Base-by-base conservation (phyloP, 2,329 filamentous ascomycete genomes). In the Aspergillus pseudoterreus region DNA sequence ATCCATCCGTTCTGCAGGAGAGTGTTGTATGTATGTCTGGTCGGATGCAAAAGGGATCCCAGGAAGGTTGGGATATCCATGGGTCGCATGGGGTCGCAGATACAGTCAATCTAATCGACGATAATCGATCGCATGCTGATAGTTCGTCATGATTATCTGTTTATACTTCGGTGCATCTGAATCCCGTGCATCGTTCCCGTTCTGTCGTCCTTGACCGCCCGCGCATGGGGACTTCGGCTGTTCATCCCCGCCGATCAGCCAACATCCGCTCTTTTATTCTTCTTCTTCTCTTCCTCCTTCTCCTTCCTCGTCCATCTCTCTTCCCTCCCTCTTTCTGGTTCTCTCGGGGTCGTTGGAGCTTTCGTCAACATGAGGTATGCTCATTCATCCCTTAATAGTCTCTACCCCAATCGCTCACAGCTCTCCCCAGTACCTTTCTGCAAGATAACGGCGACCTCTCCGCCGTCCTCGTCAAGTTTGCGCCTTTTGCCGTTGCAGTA, bases 401-500 rank as follows among this genome's bases (percentile, higher is more conserved):
- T 42, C 39, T 12, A 42, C 2, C 39, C 35, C 17, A 43, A 15
- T 41, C 19, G 22, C 50, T 50, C 14, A 46, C 53, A 12, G 15
- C 39, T 12, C 39, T 17, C 14, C 47, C 32, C 54, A 67, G 64
- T 58, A 57, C 63, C 56, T 55, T 66, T 50, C 71, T 71, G 30
- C 56, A 63, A 45, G 65, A 84, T 64, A 84, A 90, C 72, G 88
- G 87, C 67, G 82, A 95, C 63, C 86, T 95, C 65, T 91, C 92
- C 56, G 86, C 85, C n/a, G 83, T 83, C 56, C 86, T 95, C 64
- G 78, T 91, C 63, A 95, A 95, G 82, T 79, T 83, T 82, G 68
- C 86, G 21, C 81, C 84, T 4, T 89, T 86, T 69, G 89, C 90
- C 6, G 78, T 84, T 38, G 76, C 82, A 8, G 61, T 90, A 43